phyloP scores from a whole-genome alignment of 257 asterid species.

The Jacaranda copaia region DNA sequence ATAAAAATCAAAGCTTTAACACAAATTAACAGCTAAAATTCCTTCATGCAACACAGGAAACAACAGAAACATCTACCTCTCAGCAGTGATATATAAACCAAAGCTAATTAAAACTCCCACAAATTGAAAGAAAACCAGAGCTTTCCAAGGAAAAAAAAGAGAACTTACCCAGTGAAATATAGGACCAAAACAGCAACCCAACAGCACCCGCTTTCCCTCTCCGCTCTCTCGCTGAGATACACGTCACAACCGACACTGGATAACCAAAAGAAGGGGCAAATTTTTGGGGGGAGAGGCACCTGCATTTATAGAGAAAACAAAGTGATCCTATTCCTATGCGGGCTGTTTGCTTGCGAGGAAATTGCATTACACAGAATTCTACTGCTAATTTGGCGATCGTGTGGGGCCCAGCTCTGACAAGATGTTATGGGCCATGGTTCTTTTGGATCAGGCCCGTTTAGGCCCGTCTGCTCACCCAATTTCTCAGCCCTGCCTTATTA shows the following conservation, averaged over 20 bases:
- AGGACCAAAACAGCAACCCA: slow-evolving; percentile 40
- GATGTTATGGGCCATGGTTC: no score
- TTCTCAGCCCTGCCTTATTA: no score
- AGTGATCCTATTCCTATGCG: slow-evolving; percentile 58
- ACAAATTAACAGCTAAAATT: slow-evolving; percentile 18
- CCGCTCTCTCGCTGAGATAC: slow-evolving; percentile 33
- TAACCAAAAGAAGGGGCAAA: slow-evolving; percentile 35
- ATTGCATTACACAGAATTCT: no score
- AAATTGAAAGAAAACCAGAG: slow-evolving; percentile 13
- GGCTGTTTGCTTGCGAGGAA: no score
- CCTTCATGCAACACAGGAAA: slow-evolving; percentile 28
- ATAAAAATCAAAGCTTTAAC: slow-evolving; percentile 12
- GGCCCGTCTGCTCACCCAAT: no score
- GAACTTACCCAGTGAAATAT: slow-evolving; percentile 49
- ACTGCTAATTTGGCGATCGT: no score
- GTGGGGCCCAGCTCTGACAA: no score
- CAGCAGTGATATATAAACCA: neutral
- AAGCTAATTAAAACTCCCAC: neutral
- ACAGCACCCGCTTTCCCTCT: slow-evolving; percentile 40
- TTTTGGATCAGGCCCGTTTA: no score
- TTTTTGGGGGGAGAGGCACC: slow-evolving; percentile 23
- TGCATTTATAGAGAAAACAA: slow-evolving; percentile 62
- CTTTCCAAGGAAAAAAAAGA: slow-evolving; percentile 11
- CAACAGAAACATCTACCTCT: slow-evolving; percentile 9
- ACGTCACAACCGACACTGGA: neutral